These are phyloP conservation scores for Cubamyces lactineus DNA, from an alignment of 768 basidiomycete genomes.

Conservation along the genomic window DNA sequence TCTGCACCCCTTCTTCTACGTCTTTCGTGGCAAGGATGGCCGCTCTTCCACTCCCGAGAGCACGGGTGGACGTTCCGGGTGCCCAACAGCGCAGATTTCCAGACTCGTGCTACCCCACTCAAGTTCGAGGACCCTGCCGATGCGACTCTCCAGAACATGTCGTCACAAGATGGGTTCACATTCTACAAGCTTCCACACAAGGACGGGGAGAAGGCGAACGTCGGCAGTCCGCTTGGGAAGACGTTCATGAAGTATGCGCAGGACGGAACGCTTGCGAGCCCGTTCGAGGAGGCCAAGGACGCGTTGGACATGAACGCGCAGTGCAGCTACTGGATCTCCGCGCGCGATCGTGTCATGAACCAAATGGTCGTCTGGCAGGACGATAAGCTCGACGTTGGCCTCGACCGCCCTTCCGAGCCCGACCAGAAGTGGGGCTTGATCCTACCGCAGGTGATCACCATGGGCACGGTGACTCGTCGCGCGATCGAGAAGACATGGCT, in stretches of 20 bases:
- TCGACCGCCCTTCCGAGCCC: constrained; percentile 34
- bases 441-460: constrained; percentile 93
- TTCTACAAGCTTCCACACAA: constrained; percentile 98
- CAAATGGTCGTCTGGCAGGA: constrained; percentile 92
- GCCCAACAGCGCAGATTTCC: constrained; percentile 45
- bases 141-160: constrained; percentile 53
- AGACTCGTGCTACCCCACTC: constrained; percentile 41
- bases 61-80: constrained; percentile 94
- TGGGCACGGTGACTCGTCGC: constrained; percentile 98
- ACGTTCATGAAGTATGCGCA: constrained; percentile 87
- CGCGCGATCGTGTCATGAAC: constrained; percentile 86
- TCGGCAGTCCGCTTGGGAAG: constrained; percentile 91
- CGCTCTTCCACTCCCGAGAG: constrained; percentile 81
- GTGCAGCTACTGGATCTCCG: constrained; percentile 98
- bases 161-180: constrained; percentile 50
- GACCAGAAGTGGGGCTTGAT: constrained; percentile 83
- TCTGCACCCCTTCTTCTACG: constrained; percentile 84
- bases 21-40: constrained; percentile 86
- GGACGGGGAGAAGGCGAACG: constrained; percentile 92
- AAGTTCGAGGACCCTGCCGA: constrained; percentile 66
- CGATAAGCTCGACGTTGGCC: constrained; percentile 53
- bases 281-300: constrained; percentile 76
- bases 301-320: constrained; percentile 91
- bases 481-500: constrained; percentile 99
- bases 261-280: constrained; percentile 84